These are phyloP conservation scores for Botrytis byssoidea DNA, from an alignment of 2,329 filamentous ascomycete species.

Conservation along the genomic window DNA sequence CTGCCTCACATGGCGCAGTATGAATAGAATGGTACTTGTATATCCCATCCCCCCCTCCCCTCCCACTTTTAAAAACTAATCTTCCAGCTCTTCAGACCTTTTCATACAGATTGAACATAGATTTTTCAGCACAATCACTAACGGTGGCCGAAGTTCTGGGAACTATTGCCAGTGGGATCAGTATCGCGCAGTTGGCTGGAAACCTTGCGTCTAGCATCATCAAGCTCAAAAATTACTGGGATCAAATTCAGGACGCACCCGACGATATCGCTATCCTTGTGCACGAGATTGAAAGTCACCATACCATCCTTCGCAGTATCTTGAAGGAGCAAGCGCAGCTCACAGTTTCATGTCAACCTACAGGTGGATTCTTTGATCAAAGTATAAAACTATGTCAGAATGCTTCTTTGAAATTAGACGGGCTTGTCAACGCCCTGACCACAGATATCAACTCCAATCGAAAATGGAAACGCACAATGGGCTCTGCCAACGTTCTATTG, in stretches of 20 bases:
- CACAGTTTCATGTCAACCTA: not conserved
- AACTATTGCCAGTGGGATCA: conserved; percentile 23
- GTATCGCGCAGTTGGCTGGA: conserved; percentile 21
- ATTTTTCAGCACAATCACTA: not conserved
- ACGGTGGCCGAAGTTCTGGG: conserved; percentile 23
- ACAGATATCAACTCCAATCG: conserved; percentile 19
- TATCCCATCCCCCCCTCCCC: too few species aligned
- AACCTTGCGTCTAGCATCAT: conserved; percentile 21
- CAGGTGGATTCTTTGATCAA: not conserved
- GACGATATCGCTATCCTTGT: conserved; percentile 20
- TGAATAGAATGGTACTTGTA: not conserved
- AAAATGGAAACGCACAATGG: conserved; percentile 20
- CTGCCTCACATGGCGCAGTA: not conserved
- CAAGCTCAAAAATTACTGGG: conserved; percentile 27
- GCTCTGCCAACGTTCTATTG: conserved; percentile 18
- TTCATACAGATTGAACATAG: not conserved
- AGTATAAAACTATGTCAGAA: conserved; percentile 24
- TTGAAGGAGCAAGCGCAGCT: conserved; percentile 16
- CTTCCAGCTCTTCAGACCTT: not conserved
- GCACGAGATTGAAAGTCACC: conserved; percentile 21
- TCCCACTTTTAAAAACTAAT: too few species aligned
- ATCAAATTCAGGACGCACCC: conserved; percentile 26
- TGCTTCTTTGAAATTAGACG: conserved; percentile 12
- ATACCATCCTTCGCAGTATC: conserved; percentile 20
- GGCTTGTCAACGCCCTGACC: conserved; percentile 11